phyloP scores from a whole-genome alignment of 2,329 filamentous ascomycete species.

The Endothia cerciana region DNA sequence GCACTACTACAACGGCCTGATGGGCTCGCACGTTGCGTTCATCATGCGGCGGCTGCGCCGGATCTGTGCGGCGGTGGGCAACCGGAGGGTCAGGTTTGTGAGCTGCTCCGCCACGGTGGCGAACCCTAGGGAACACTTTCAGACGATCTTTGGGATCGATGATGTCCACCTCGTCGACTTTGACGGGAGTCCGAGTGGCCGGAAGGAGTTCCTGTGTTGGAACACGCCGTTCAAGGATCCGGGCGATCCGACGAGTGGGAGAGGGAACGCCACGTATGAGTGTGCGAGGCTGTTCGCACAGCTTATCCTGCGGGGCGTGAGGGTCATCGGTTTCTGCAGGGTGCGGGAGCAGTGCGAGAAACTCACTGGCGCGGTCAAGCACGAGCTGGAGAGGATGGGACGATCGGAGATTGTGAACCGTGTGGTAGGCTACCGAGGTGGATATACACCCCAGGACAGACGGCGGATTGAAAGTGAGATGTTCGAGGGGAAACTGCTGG shows the following conservation, averaged over 20 bases:
- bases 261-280: slow-evolving; percentile 81
- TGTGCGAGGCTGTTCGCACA: slow-evolving; percentile 91
- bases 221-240: slow-evolving; percentile 95
- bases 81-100: slow-evolving; percentile 83
- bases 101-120: slow-evolving; percentile 96
- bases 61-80: slow-evolving; percentile 89
- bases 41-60: slow-evolving; percentile 89
- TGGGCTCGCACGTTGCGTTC: slow-evolving; percentile 91
- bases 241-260: slow-evolving; percentile 80
- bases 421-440: slow-evolving; percentile 94
- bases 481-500: slow-evolving; percentile 93
- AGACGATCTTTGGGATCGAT: slow-evolving; percentile 87
- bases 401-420: slow-evolving; percentile 74
- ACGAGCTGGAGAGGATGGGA: slow-evolving; percentile 74
- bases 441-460: slow-evolving; percentile 90
- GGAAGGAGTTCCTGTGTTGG: slow-evolving; percentile 97
- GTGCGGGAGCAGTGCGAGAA: slow-evolving; percentile 88
- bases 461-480: slow-evolving; percentile 90
- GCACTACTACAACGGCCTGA: slow-evolving; percentile 94
- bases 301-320: slow-evolving; percentile 82
- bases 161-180: slow-evolving; percentile 82
- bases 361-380: slow-evolving; percentile 77
- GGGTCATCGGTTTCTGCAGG: slow-evolving; percentile 91
- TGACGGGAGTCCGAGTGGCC: slow-evolving; percentile 88
- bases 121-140: slow-evolving; percentile 90